phyloP scores from a whole-genome alignment of 306 rosid species.

The Fragaria vesca region DNA sequence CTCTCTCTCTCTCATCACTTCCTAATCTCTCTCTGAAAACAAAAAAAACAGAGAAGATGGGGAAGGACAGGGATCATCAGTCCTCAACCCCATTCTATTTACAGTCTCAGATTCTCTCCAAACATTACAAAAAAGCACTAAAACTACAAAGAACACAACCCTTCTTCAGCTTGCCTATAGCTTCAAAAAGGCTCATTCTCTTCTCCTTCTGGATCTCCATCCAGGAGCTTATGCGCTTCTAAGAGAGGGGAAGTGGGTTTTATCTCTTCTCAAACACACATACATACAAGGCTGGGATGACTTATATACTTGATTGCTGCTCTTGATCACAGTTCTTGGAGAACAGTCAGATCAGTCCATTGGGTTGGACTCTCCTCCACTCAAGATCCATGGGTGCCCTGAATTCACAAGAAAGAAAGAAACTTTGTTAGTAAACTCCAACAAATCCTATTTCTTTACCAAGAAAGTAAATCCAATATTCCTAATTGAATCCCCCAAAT shows the following conservation, averaged over 20 bases:
- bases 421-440: constrained; percentile 15
- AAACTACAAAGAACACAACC: not conserved
- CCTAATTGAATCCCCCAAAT: not conserved
- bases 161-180: constrained; percentile 3
- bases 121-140: not conserved
- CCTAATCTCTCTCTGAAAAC: constrained; percentile 21
- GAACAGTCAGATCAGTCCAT: constrained; percentile 7
- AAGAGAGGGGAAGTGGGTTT: constrained; percentile 13
- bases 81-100: constrained; percentile 27
- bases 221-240: not conserved
- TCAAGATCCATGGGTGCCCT: constrained; percentile 86
- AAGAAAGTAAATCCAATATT: too few species aligned
- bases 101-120: constrained; percentile 30
- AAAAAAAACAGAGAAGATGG: constrained; percentile 10
- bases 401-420: constrained; percentile 12
- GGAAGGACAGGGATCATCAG: constrained; percentile 22
- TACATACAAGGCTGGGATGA: not conserved
- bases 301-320: not conserved
- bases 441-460: too few species aligned
- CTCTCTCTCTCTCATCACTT: constrained; percentile 23
- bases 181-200: not conserved
- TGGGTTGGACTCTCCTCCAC: constrained; percentile 46
- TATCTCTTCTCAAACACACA: constrained; percentile 3
- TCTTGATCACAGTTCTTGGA: too few species aligned
- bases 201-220: constrained; percentile 18